Evolutionary conservation across 768 basidiomycete species (phyloP).

Genomic region (Boletus rubroflammeus): DNA sequence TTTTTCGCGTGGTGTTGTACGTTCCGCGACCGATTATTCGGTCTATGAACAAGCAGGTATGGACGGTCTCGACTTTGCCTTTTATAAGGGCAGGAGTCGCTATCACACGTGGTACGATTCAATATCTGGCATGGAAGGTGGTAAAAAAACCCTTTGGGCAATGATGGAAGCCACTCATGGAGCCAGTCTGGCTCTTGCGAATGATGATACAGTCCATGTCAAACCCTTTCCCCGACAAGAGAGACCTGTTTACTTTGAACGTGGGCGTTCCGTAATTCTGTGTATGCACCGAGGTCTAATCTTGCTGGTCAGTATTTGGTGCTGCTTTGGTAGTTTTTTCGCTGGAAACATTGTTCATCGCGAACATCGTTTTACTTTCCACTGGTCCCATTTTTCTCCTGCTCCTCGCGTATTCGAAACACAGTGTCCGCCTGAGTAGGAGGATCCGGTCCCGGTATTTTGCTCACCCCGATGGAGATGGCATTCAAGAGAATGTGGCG

Average conservation of each 20-base stretch:
- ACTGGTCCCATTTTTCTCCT: slow-evolving; percentile 57
- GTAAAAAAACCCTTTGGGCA: slow-evolving; percentile 62
- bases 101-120: slow-evolving; percentile 79
- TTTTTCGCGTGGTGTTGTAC: slow-evolving; percentile 60
- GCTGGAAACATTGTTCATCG: slow-evolving; percentile 45
- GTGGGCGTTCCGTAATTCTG: slow-evolving; percentile 39
- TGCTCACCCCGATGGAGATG: slow-evolving; percentile 1
- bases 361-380: slow-evolving; percentile 59
- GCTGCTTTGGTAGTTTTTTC: slow-evolving; percentile 52
- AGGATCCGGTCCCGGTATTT: slow-evolving; percentile 12
- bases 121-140: slow-evolving; percentile 53
- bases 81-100: slow-evolving; percentile 67
- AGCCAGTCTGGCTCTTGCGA: slow-evolving; percentile 53
- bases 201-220: slow-evolving; percentile 33
- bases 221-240: slow-evolving; percentile 23
- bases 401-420: slow-evolving; percentile 39
- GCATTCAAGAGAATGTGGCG: slow-evolving; percentile 1
- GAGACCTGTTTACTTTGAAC: slow-evolving; percentile 64
- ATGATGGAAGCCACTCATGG: slow-evolving; percentile 69
- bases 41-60: slow-evolving; percentile 58
- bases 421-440: slow-evolving; percentile 22
- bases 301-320: slow-evolving; percentile 51
- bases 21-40: slow-evolving; percentile 70
- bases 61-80: slow-evolving; percentile 75
- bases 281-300: background rate